Percentiles rank a stretch among this genome's conserved stretches.
Evolutionary conservation across 148 eudicot species (phyloP).

Genomic region (Rhododendron griersonianum): DNA sequence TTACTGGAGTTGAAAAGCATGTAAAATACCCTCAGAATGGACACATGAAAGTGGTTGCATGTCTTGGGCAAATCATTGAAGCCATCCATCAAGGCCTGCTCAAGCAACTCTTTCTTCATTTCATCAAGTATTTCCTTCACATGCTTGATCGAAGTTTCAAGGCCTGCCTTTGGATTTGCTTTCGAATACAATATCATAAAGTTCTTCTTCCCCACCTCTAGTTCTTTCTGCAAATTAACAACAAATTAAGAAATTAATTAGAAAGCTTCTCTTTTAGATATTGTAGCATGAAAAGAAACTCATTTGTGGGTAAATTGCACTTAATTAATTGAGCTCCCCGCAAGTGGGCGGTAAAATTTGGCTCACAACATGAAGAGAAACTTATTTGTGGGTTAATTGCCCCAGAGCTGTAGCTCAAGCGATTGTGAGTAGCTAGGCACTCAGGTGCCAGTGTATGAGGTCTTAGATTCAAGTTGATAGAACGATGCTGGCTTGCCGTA

Average conservation of each 20-base stretch:
- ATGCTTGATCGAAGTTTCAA: constrained; percentile 27
- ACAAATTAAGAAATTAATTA: background rate
- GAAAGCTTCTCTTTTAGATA: background rate
- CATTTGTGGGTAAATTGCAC: no score
- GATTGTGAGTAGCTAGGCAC: no score
- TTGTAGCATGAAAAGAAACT: background rate
- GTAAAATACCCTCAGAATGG: constrained; percentile 29
- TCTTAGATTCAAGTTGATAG: no score
- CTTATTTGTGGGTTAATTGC: no score
- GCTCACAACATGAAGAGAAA: no score
- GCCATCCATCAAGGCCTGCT: constrained; percentile 23
- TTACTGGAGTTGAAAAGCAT: constrained; percentile 44
- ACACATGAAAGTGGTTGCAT: constrained; percentile 28
- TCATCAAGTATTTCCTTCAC: constrained; percentile 23
- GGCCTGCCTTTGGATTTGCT: constrained; percentile 22
- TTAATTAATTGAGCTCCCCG: no score
- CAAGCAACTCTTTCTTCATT: constrained; percentile 25
- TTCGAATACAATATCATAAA: constrained; percentile 23
- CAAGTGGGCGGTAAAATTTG: no score
- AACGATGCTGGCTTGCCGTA: no score
- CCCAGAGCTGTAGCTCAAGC: no score
- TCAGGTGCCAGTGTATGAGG: no score
- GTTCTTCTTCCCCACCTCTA: constrained; percentile 34
- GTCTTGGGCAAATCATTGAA: constrained; percentile 17
- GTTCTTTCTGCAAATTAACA: constrained; percentile 33